Percentiles rank a stretch among this genome's conserved stretches.
These are phyloP conservation scores for Diaporthe batatas DNA, from an alignment of 2,329 filamentous ascomycete species.

Conservation along the genomic window DNA sequence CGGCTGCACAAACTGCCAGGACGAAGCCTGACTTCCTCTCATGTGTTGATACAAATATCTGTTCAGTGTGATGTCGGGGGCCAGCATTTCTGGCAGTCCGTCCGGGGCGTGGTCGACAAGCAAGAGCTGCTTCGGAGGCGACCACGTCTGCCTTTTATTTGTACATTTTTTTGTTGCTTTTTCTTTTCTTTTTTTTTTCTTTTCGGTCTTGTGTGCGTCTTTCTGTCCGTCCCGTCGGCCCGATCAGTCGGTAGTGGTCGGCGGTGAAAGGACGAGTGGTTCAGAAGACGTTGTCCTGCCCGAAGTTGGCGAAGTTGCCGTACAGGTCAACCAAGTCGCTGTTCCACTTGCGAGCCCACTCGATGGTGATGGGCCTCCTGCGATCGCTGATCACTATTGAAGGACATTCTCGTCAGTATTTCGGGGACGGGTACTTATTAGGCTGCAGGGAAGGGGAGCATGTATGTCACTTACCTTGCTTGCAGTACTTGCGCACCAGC, in stretches of 20 bases:
- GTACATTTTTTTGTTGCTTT: not conserved
- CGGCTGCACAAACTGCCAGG: not conserved
- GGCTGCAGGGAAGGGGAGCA: too few relatives aligned
- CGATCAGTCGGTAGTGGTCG: not conserved
- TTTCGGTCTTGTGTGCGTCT: not conserved
- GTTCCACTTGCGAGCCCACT: slow-evolving; percentile 21
- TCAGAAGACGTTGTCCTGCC: not conserved
- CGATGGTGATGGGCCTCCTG: slow-evolving; percentile 9
- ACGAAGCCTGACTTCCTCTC: not conserved
- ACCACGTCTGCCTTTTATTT: not conserved
- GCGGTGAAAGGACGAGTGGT: not conserved
- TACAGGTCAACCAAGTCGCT: not conserved
- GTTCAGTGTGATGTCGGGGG: not conserved
- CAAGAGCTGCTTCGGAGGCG: not conserved
- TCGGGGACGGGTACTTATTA: too few relatives aligned
- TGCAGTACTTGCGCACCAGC: slow-evolving; percentile 11
- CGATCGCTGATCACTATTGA: slow-evolving; percentile 21
- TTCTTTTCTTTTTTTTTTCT: not conserved
- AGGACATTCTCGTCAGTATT: not conserved
- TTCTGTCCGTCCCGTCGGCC: not conserved
- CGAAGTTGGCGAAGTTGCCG: too few relatives aligned
- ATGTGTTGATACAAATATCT: not conserved
- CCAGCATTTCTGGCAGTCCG: not conserved
- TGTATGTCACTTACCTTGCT: slow-evolving; percentile 2
- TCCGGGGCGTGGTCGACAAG: not conserved